Base-by-base conservation (phyloP, 1,284 basidiomycete species). In the Ceratobasidium sp. region DNA sequence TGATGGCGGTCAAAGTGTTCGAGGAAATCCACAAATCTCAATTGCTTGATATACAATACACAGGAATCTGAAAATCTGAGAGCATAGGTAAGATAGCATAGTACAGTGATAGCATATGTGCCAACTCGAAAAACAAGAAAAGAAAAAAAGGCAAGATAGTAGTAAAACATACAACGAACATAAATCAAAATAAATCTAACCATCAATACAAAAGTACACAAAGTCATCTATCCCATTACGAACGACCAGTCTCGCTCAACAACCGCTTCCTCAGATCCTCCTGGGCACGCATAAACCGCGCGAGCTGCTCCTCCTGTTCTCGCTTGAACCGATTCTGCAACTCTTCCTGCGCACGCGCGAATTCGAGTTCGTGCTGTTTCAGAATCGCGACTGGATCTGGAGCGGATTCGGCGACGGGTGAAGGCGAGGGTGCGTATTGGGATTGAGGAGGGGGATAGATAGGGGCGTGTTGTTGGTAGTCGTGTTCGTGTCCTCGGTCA, bases 281-380 rank as follows among this genome's bases (percentile, higher is more conserved):
- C 46, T 74, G 71, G 23, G 71, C 59, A 64, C 42, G 59, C 71
- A 74, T 48, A 40, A 74, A 74, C 28, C 61, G 71, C 48, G 44
- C 61, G 28, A 74, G 50, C 46, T 74, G 71, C 48, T 74, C 71
- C 48, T 74, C 71, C 54, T 74, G 71, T 52, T 74, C 71, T 26
- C 71, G 71, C 48, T 65, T 74, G 59, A 74, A 74, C n/a, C 71
- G 44, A 12, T 40, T 33, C 50, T 59, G 59, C 10, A 74, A 23
- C n/a, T 74, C 71, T 48, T 74, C 71, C 42, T 74, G 71, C 7
- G 71, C 61, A 46, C 71, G 71, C 26, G 71, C 61, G 52, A 74
- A 74, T 26, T 64, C 71, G 9, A 74, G 44, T 52, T 74, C 71
- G 46, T 62, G 71, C 42, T 74, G 71, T 59, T 65, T 64, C 13